Evolutionary conservation across 2,329 filamentous ascomycete genomes (phyloP).

Genomic region (Fusarium clavum): DNA sequence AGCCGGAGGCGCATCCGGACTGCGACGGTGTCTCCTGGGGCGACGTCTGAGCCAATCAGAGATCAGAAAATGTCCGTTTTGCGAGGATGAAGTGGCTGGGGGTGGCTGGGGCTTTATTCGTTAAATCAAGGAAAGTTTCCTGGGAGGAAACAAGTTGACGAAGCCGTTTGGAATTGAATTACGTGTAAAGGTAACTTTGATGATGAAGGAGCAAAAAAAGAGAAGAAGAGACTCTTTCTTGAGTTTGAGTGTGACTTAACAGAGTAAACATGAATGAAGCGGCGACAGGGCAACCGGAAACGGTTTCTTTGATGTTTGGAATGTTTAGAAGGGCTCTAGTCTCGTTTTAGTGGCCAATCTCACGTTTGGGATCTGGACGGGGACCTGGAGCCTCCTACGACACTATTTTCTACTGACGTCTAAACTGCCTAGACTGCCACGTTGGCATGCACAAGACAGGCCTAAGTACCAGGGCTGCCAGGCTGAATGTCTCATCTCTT

Average conservation of each 20-base stretch:
- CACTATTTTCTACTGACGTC: constrained; percentile 2
- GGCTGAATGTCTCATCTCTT: constrained; percentile 32
- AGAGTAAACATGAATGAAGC: constrained; percentile 24
- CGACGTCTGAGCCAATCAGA: constrained; percentile 31
- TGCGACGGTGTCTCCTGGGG: constrained; percentile 33
- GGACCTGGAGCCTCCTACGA: constrained; percentile 25
- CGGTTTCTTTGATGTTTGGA: constrained; percentile 23
- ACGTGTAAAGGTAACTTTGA: background rate
- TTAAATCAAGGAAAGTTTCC: constrained; percentile 13
- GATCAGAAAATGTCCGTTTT: constrained; percentile 6
- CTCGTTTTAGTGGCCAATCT: constrained; percentile 21
- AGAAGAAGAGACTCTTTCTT: background rate
- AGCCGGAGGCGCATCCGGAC: constrained; percentile 28
- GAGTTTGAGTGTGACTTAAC: background rate
- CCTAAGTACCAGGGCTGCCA: background rate
- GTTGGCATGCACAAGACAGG: constrained; percentile 27
- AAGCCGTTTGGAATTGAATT: background rate
- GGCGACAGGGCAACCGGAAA: constrained; percentile 29
- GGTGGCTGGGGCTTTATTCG: constrained; percentile 6
- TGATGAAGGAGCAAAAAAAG: background rate
- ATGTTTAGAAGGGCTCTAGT: constrained; percentile 15
- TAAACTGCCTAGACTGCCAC: constrained; percentile 30
- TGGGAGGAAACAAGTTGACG: constrained; percentile 9
- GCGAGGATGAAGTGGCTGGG: constrained; percentile 22
- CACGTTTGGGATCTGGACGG: constrained; percentile 5